Evolutionary conservation across 2,329 filamentous ascomycete species (phyloP), one percentile per base, ranked within the genome.

Genomic region (Trichophyton equinum): DNA sequence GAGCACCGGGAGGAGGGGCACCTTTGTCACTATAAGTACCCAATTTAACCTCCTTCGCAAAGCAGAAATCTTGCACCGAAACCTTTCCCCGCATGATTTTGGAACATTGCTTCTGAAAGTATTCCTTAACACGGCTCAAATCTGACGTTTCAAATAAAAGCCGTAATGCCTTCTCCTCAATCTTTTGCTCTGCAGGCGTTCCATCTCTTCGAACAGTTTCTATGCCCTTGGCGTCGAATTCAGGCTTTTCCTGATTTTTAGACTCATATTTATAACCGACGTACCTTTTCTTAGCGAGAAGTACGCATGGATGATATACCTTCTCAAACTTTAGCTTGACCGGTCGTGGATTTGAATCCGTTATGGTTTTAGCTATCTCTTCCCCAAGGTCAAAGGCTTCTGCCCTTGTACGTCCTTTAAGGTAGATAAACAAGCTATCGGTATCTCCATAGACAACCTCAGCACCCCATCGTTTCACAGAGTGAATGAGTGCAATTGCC

Each of bases 371-470:
- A 38, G 91, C 87, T 63, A 99, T 99, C 70, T 97, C 92, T 66
- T 91, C 85, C 33, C 94, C 95, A 59, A 99, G 91, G 60, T 86
- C 82, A 72, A 99, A 99, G 0, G 95, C 95, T 71, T 97, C 84
- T 20, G 90, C 88, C 60, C 85, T 85, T 0, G 89, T 95, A 57
- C 90, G 85, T 3, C 92, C 94, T 67, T 90, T 91, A 40, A 99
- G 81, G 67, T 94, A 84, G 56, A 99, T 82, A 69, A 99, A 99
- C 7, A 99, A 75, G 69, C 90, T 96, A 77, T 99, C 94, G 0
- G 95, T 99, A 72, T 99, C 94, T 60, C 94, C 95, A 68, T 99
- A 99, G 0, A 99, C 92, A 0, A 99, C 94, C 74, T 99, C 94
- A 1, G 94, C 94, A 8, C 86, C 87, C 95, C 95, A 99, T 63